Percentiles rank a stretch among this genome's conserved stretches.
Conservation (phyloP, 208 protist species). For the Leishmania guyanensis region DNA sequence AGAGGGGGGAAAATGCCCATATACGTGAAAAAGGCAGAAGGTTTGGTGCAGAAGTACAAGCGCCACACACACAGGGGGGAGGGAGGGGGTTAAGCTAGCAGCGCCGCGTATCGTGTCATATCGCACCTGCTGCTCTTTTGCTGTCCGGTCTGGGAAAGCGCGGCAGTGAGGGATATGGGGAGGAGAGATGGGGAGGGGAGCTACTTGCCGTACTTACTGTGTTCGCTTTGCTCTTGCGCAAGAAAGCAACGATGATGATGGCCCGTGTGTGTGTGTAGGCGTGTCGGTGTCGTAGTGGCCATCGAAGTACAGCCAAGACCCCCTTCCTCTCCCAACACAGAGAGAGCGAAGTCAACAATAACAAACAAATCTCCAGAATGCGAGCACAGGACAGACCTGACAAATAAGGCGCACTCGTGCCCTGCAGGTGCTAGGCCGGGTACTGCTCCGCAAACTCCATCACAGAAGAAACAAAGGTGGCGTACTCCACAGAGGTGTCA, state of each 20-base stretch:
- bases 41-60: not conserved
- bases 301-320: too few relatives aligned
- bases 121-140: not conserved
- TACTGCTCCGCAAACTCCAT: slow-evolving; percentile 24
- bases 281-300: not conserved
- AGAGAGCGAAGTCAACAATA: not conserved
- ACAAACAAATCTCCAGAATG: not conserved
- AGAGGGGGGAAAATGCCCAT: not conserved
- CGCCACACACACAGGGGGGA: not conserved
- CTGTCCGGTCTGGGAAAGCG: not conserved
- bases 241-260: not conserved
- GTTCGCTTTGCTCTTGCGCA: not conserved
- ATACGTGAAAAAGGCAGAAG: not conserved
- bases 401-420: not conserved
- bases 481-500: slow-evolving; percentile 30
- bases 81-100: not conserved
- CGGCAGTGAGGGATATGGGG: not conserved
- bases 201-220: not conserved
- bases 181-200: not conserved
- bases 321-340: not conserved
- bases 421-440: not conserved
- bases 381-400: not conserved
- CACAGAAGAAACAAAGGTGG: slow-evolving; percentile 33
- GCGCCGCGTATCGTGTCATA: not conserved
- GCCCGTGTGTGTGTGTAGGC: not conserved